Evolutionary conservation across 345 rosid genomes (phyloP).

Genomic region (Eucalyptus sp.): DNA sequence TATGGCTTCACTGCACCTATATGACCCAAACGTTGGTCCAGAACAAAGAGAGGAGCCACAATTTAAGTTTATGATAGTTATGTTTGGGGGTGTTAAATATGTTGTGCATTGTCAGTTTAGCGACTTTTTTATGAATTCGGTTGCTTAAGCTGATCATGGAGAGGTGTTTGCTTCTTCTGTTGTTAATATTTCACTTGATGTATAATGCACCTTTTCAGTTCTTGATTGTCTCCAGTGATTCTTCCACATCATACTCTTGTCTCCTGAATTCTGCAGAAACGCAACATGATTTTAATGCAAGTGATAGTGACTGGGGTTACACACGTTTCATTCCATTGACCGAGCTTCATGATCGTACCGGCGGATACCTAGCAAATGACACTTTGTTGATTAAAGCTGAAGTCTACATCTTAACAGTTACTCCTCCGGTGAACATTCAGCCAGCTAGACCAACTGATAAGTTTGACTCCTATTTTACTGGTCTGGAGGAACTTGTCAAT

Average conservation of each 20-base stretch:
- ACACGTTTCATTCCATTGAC: neutral
- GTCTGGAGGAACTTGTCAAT: neutral
- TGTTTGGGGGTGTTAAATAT: neutral
- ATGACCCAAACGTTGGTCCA: neutral
- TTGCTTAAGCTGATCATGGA: neutral
- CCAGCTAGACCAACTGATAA: neutral
- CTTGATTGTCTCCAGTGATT: neutral
- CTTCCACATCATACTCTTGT: neutral
- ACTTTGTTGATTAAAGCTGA: neutral
- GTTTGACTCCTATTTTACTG: neutral
- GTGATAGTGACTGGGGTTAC: neutral
- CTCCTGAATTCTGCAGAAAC: neutral
- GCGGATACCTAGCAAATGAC: neutral
- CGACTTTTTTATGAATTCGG: neutral
- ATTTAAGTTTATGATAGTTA: no score
- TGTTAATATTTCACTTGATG: neutral
- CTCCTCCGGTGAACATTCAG: neutral
- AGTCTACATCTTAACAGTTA: neutral
- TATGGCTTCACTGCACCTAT: neutral
- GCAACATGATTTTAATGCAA: neutral
- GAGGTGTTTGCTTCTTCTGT: neutral
- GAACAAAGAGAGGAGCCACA: neutral
- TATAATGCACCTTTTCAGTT: neutral
- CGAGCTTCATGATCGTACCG: neutral
- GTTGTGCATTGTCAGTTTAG: neutral